Conservation (phyloP, 768 basidiomycete species). For the Sistotremastrum niveocremeum region DNA sequence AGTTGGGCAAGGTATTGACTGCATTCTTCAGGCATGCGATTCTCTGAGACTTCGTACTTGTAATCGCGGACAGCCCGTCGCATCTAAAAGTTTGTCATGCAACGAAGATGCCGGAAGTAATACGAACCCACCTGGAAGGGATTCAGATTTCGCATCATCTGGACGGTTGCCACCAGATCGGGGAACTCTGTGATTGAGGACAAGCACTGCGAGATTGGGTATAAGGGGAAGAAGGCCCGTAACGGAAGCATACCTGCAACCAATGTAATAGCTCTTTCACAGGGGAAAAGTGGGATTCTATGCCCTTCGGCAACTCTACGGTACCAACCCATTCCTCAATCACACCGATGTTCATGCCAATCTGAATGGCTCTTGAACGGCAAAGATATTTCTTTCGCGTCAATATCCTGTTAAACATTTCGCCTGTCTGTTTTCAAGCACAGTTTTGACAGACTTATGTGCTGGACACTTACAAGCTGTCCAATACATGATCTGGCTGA, state of each 20-base stretch:
- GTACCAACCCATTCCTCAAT: conserved; percentile 88
- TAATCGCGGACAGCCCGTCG: conserved; percentile 87
- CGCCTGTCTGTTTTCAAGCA: conserved; percentile 32
- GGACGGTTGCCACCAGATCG: conserved; percentile 79
- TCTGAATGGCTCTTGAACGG: conserved; percentile 83
- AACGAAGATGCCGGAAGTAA: background rate
- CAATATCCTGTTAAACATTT: conserved; percentile 72
- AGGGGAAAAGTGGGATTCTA: conserved; percentile 70
- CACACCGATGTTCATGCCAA: conserved; percentile 70
- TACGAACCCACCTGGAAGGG: conserved; percentile 63
- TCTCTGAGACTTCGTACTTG: conserved; percentile 87
- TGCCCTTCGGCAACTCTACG: conserved; percentile 66
- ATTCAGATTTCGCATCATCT: conserved; percentile 75
- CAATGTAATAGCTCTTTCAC: conserved; percentile 74
- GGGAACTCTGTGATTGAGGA: conserved; percentile 84
- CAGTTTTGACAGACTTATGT: conserved; percentile 6
- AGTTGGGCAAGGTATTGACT: conserved; percentile 86
- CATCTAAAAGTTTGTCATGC: conserved; percentile 39
- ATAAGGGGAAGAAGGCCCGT: conserved; percentile 2
- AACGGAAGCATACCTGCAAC: conserved; percentile 49
- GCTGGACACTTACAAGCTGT: conserved; percentile 57
- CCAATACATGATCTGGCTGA: conserved; percentile 99
- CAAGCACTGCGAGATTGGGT: conserved; percentile 38
- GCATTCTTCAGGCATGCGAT: conserved; percentile 90
- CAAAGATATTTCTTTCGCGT: conserved; percentile 94